Conservation (phyloP, 1,284 basidiomycete species). For the Exobasidium rhododendri region DNA sequence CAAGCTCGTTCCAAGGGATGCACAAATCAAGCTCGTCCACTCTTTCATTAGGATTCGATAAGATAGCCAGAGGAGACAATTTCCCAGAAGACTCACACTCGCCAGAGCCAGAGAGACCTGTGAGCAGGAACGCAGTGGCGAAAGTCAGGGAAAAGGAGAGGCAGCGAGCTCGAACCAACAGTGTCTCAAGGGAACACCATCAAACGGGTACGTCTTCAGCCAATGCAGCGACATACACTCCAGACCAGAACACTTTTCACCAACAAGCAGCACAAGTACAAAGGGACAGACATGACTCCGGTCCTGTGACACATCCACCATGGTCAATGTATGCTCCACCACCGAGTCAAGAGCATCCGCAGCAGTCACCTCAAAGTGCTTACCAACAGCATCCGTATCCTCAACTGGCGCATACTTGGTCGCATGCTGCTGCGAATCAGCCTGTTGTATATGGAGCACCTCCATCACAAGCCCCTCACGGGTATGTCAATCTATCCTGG, state of each 20-base stretch:
- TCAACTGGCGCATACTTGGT: background rate
- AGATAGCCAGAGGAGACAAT: slow-evolving; percentile 28
- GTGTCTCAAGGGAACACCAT: slow-evolving; percentile 19
- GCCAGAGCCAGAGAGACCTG: slow-evolving; percentile 29
- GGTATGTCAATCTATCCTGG: background rate
- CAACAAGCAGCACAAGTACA: background rate
- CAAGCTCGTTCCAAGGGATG: slow-evolving; percentile 13
- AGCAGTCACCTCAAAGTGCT: background rate
- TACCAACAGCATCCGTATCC: background rate
- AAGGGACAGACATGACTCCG: slow-evolving; percentile 3
- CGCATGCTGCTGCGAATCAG: background rate
- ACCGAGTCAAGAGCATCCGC: background rate
- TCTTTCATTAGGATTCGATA: slow-evolving; percentile 28
- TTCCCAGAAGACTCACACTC: slow-evolving; percentile 37
- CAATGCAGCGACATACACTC: background rate
- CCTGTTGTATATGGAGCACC: background rate
- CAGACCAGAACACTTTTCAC: background rate
- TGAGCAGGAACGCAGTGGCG: slow-evolving; percentile 20
- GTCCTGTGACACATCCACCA: background rate
- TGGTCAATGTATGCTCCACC: slow-evolving; percentile 3
- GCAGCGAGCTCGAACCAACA: slow-evolving; percentile 18
- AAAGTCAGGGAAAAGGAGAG: slow-evolving; percentile 19
- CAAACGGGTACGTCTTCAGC: background rate
- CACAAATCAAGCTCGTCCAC: slow-evolving; percentile 17
- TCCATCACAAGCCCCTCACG: background rate